These are phyloP conservation scores for Mycosphaerella arachidis DNA, from an alignment of 2,329 filamentous ascomycete species.

Conservation along the genomic window DNA sequence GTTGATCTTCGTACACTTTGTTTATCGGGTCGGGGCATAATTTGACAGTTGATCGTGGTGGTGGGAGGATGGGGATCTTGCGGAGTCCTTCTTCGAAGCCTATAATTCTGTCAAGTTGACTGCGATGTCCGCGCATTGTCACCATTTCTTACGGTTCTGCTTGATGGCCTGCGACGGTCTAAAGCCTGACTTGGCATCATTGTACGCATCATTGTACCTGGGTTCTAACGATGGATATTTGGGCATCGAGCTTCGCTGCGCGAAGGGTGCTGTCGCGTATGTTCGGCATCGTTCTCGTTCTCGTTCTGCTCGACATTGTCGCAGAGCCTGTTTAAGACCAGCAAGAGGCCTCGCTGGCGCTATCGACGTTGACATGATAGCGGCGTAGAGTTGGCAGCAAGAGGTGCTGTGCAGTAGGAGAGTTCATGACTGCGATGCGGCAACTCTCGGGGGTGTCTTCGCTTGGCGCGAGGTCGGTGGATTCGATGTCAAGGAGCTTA, in stretches of 20 bases:
- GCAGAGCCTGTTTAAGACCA: conserved; percentile 63
- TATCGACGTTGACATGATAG: conserved; percentile 54
- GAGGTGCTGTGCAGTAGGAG: not conserved
- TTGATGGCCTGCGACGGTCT: conserved; percentile 31
- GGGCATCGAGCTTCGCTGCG: conserved; percentile 37
- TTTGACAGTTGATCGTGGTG: conserved; percentile 52
- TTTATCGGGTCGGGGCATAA: conserved; percentile 64
- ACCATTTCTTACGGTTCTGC: conserved; percentile 28
- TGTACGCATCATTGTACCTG: conserved; percentile 28
- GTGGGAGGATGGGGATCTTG: conserved; percentile 39
- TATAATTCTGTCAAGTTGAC: conserved; percentile 6
- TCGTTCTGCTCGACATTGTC: conserved; percentile 47
- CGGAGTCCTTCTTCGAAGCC: conserved; percentile 30
- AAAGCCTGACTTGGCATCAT: conserved; percentile 27
- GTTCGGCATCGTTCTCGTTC: conserved; percentile 27
- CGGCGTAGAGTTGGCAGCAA: conserved; percentile 7
- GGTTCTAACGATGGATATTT: conserved; percentile 46
- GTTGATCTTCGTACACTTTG: conserved; percentile 62
- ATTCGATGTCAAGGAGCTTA: not conserved
- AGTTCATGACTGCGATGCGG: conserved; percentile 7
- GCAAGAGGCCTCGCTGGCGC: conserved; percentile 61
- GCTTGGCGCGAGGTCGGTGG: not conserved
- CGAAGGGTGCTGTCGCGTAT: conserved; percentile 40
- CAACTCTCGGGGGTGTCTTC: conserved; percentile 11
- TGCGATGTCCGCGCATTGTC: not conserved